Percentiles rank a stretch among this genome's conserved stretches.
Conservation (phyloP, 169 alveolate species). For the Eimeria sp. region DNA sequence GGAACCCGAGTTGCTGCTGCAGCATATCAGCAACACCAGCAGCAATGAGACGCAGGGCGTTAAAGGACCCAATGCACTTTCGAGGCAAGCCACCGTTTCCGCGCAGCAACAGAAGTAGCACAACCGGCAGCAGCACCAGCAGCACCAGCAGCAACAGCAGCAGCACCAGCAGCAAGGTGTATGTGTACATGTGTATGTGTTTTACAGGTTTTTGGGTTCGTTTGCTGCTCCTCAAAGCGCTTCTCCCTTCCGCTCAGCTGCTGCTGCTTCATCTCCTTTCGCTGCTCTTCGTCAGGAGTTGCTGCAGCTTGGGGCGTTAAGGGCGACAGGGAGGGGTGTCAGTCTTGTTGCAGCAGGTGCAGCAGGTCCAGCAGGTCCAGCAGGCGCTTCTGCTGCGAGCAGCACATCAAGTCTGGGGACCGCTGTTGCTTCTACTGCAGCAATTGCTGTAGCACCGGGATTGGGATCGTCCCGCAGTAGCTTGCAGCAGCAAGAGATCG, state of each 20-base stretch:
- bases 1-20: conserved; percentile 32
- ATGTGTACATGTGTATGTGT: neutral
- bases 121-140: too few species aligned
- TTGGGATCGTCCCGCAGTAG: conserved; percentile 3
- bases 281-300: conserved; percentile 22
- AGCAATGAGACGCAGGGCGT: neutral
- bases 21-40: neutral
- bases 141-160: neutral
- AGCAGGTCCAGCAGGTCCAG: neutral
- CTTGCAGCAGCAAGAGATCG: neutral
- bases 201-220: neutral
- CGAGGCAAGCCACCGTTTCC: neutral
- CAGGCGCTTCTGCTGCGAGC: conserved; percentile 12
- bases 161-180: neutral
- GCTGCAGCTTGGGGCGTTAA: conserved; percentile 19
- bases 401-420: conserved; percentile 22
- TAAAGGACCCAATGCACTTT: neutral
- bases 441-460: neutral
- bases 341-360: neutral
- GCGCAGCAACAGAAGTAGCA: too few species aligned
- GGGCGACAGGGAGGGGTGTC: neutral
- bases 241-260: neutral
- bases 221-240: neutral
- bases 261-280: conserved; percentile 22
- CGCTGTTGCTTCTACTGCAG: neutral